Evolutionary conservation across 305 asterid genomes (phyloP), one percentile per base, ranked within the genome.

Genomic region (Plantago coronopus): DNA sequence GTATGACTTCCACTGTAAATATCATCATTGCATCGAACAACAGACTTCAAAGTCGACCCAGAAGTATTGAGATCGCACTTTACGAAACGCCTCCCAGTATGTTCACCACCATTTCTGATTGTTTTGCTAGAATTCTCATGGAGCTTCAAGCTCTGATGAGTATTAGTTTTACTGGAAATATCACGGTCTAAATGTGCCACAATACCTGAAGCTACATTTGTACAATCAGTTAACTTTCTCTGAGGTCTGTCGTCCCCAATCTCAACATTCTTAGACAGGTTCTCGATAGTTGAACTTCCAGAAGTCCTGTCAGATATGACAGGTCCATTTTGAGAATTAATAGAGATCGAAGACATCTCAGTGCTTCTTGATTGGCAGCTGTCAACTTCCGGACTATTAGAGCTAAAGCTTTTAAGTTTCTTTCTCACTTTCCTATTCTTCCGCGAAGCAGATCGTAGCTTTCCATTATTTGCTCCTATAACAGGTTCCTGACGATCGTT

Each of bases 401-500:
- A 65, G 76, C 77, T 70, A 57, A 78, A 69, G 76, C 73, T 76
- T 76, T 76, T 89, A 65, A 48, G 76, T 77, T 79, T 93, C 73
- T 82, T 89, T 62, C 82, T 87, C 69, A 80, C 95, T 83, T 79
- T 89, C 83, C 79, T 82, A 75, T 74, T 83, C 94, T 82, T 93
- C 78, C 83, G 81, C 62, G 84, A 42, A 72, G 81, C 84, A 81
- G 76, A 74, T 76, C 78, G 79, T 21, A 61, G 68, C 65, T 78
- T 78, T 73, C 78, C 86, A 57, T 75, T 80, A 60, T 69, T 76
- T 68, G 63, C 73, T 69, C 85, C 85, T 71, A 78, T 71, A 70
- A 65, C 76, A 76, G 91, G 70, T 78, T 79, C 96, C 97, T 93
- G 96, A 57, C 57, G 72, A 79, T 57, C 76, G 76, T 64, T 74